phyloP scores from a whole-genome alignment of 345 rosid species.

The Arabidopsis arenosa region DNA sequence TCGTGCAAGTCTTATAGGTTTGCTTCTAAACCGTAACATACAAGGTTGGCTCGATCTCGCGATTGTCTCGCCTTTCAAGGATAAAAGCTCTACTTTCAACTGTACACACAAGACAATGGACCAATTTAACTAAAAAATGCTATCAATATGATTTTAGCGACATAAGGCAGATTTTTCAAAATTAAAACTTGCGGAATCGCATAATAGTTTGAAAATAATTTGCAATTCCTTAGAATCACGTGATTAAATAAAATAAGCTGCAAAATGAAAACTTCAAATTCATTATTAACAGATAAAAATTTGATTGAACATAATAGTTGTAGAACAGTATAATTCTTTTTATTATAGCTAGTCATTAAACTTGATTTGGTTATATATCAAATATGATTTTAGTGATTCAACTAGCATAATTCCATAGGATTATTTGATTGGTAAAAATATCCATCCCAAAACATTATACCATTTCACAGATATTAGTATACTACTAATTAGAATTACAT shows the following conservation, averaged over 20 bases:
- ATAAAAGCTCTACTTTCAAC: conserved; percentile 70
- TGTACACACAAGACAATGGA: conserved; percentile 29
- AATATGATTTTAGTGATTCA: background rate
- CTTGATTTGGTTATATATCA: background rate
- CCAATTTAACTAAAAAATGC: background rate
- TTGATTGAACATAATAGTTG: too few species aligned
- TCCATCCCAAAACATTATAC: background rate
- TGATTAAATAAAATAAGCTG: background rate
- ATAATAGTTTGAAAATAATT: too few species aligned
- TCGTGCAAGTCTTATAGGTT: conserved; percentile 59
- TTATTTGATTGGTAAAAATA: background rate
- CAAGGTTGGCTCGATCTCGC: conserved; percentile 76
- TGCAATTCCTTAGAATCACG: background rate
- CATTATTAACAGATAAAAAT: too few species aligned
- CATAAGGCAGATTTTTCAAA: too few species aligned
- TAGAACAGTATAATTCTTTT: too few species aligned
- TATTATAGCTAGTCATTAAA: background rate
- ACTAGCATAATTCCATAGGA: background rate
- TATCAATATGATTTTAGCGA: background rate
- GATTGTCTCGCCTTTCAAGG: conserved; percentile 52
- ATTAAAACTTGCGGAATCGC: too few species aligned
- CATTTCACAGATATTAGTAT: background rate
- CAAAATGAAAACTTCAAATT: background rate
- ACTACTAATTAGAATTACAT: background rate
- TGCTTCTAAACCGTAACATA: conserved; percentile 72